Base-by-base conservation (phyloP, 2,329 filamentous ascomycete genomes). In the Parastagonospora avenae region DNA sequence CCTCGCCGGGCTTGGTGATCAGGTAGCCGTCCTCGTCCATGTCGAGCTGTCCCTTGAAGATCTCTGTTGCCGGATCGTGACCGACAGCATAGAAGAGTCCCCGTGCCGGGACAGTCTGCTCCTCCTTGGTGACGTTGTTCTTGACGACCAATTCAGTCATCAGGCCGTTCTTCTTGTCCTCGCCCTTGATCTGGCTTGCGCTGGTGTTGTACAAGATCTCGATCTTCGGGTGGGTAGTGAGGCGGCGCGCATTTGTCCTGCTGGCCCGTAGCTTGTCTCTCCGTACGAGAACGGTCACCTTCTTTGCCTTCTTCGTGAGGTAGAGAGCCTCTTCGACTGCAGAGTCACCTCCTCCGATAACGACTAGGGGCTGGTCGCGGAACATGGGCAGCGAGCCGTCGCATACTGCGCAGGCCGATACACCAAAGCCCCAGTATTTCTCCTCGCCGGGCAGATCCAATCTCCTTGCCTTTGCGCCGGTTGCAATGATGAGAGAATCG, bases 251-350 rank as follows among this genome's bases (percentile, higher is more conserved):
- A 89, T 99, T 99, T 67, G 93, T 90, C 78, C 88, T 91, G 77
- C 86, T 91, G 38, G 94, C 94, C 53, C 94, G 86, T 59, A 99
- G 84, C 73, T 88, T 85, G 72, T 96, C 92, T 67, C 85, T 88
- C 60, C 94, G 86, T 51, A 99, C 95, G 31, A 99, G 84, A 5
- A 99, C 94, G 15, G 90, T 96, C 55, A 99, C 93, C 74, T 94
- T 91, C 77, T 87, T 91, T 59, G 89, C 94, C 79, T 97, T 99
- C 82, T 97, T 99, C 56, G 94, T 96, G 64, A 99, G 80, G 80
- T 97, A 99, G 66, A 96, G 88, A 49, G 92, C 92, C 83, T 99
- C 94, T 79, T 99, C 95, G 27, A 95, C 94, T 14, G 94, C 94
- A 12, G 91, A 96, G 78, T 99, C 94, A 68, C 94, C 94, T 58